A percentile compares a stretch with the other conserved stretches of the same genome.
Conservation (phyloP, 257 asterid species). For the Paulownia fortunei region DNA sequence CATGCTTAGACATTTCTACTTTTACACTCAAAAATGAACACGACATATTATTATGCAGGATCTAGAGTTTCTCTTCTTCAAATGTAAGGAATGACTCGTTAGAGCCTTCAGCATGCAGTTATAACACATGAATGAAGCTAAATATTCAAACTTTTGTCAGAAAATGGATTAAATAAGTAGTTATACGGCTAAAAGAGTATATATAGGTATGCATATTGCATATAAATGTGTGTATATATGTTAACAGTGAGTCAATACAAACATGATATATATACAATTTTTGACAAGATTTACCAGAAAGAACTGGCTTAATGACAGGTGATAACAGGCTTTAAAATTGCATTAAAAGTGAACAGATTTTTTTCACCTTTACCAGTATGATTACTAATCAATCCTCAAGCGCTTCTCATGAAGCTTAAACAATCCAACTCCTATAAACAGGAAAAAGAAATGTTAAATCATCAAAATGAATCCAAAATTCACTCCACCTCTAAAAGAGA, state of each 20-base stretch:
- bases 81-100: background rate
- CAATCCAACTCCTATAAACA: conserved; percentile 25
- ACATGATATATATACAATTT: conserved; percentile 5
- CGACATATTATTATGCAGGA: background rate
- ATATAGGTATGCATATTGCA: background rate
- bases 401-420: conserved; percentile 28
- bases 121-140: conserved; percentile 21
- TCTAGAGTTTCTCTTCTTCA: conserved; percentile 5
- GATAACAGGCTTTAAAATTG: conserved; percentile 7
- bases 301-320: background rate
- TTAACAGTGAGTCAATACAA: background rate
- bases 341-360: conserved; percentile 12
- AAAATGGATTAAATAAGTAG: background rate
- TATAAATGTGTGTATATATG: background rate
- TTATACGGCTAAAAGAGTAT: background rate
- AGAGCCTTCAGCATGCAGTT: conserved; percentile 24
- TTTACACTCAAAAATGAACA: conserved; percentile 13
- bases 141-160: conserved; percentile 21
- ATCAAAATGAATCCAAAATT: background rate
- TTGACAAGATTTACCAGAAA: conserved; percentile 23
- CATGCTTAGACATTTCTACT: conserved; percentile 4
- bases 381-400: conserved; percentile 14
- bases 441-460: conserved; percentile 1
- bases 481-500: background rate
- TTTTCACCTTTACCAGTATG: conserved; percentile 23